phyloP scores from a whole-genome alignment of 2,329 filamentous ascomycete species.

The Lithohypha guttulata region DNA sequence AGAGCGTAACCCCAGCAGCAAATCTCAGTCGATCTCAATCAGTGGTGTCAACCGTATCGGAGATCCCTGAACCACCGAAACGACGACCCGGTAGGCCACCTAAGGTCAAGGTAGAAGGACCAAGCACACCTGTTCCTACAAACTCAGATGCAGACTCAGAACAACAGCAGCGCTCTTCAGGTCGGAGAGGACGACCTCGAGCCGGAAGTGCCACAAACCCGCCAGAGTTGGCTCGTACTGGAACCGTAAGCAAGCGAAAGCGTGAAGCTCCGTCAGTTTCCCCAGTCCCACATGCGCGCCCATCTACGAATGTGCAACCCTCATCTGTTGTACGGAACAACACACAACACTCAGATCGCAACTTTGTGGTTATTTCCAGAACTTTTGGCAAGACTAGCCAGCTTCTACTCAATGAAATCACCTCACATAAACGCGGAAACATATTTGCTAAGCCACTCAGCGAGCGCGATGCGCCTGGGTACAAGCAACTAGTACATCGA shows the following conservation, averaged over 20 bases:
- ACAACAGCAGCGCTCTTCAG: constrained; percentile 24
- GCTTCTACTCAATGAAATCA: constrained; percentile 64
- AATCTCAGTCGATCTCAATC: constrained; percentile 19
- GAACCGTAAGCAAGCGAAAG: constrained; percentile 29
- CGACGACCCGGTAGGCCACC: constrained; percentile 12
- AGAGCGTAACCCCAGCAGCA: constrained; percentile 16
- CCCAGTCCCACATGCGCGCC: constrained; percentile 12
- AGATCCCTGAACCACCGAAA: constrained; percentile 15
- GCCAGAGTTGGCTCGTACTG: constrained; percentile 2
- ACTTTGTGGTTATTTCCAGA: constrained; percentile 28
- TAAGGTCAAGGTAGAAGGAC: constrained; percentile 22
- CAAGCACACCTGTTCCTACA: constrained; percentile 27
- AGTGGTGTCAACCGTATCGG: constrained; percentile 18
- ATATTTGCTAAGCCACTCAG: constrained; percentile 68
- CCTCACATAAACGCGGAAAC: constrained; percentile 65
- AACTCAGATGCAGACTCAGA: constrained; percentile 27
- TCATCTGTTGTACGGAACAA: constrained; percentile 21
- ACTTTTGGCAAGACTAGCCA: constrained; percentile 56
- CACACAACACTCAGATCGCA: constrained; percentile 28
- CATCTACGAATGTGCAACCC: constrained; percentile 6
- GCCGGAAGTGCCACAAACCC: constrained; percentile 8
- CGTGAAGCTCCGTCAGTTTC: constrained; percentile 27
- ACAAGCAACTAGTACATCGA: constrained; percentile 60
- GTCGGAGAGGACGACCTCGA: constrained; percentile 22
- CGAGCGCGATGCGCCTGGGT: constrained; percentile 64